Evolutionary conservation across 805 yeast genomes (phyloP), one percentile per base, ranked within the genome.

Genomic region (Schizosaccharomyces osmophilus): DNA sequence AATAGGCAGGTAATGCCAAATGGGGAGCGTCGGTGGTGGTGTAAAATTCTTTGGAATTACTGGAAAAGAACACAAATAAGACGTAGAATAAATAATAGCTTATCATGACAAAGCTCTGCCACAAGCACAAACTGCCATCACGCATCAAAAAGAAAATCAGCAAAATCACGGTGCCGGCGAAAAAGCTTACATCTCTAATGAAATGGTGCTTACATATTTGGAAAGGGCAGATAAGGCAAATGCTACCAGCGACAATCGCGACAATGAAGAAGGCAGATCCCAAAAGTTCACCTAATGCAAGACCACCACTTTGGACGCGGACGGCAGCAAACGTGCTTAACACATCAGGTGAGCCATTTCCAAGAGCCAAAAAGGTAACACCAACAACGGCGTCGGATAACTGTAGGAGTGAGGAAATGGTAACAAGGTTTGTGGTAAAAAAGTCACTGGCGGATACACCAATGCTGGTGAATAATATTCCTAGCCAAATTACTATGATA

Each of bases 331-430:
- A 86, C 0, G 95, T 87, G 59, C 90, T 79, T 45, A 88, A 78
- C 2, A 90, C 81, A 70, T 90, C 98, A 0, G 97, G 95, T 0
- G 94, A 78, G 2, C 95, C 95, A 71, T 90, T 90, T 0, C 97
- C 97, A 63, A 90, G 76, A 0, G 97, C 95, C 61, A 93, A 73
- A 26, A 90, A 73, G 0, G 97, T 89, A 65, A 90, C 77, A 0
- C 97, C 97, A 13, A 69, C 66, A 22, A 89, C 72, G 63, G 85
- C 81, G 63, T 87, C 93, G 19, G 89, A 80, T 60, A 90, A 71
- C 8, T 80, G 77, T 9, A 87, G 71, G 17, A 77, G 69, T 15
- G 74, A 74, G 0, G 96, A 82, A 17, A 89, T 76, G 22, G 80
- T 75, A 58, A 82, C 78, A 36, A 89, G 71, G 64, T 86, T 87